phyloP scores from a whole-genome alignment of 73 alveolate genomes.

The Tetrahymena thermophila region DNA sequence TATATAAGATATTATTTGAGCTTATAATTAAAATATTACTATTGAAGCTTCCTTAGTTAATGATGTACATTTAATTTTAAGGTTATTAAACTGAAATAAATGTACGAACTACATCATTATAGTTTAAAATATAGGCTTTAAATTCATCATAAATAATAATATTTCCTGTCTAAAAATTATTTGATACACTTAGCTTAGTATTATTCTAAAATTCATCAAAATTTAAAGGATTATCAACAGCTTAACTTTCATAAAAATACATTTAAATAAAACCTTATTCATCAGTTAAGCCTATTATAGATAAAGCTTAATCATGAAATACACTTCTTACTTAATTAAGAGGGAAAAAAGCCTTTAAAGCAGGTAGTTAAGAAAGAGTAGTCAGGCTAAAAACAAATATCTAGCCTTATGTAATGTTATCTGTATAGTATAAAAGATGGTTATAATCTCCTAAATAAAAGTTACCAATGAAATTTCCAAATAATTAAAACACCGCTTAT shows the following conservation, averaged over 20 bases:
- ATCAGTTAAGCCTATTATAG: background rate
- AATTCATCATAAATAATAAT: background rate
- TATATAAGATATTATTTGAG: no score
- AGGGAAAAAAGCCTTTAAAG: background rate
- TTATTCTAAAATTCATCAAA: background rate
- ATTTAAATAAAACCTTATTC: background rate
- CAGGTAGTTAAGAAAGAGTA: background rate
- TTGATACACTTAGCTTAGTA: background rate
- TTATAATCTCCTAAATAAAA: background rate
- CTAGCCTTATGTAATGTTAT: background rate
- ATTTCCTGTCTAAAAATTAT: background rate
- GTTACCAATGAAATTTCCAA: background rate
- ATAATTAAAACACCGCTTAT: background rate
- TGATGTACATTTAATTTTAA: no score
- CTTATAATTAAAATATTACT: background rate
- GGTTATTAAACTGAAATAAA: background rate
- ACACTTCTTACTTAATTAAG: background rate
- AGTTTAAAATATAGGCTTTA: background rate
- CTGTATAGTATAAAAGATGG: background rate
- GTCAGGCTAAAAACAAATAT: background rate
- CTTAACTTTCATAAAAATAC: background rate
- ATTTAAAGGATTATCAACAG: background rate
- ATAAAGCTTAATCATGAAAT: background rate
- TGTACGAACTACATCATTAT: background rate
- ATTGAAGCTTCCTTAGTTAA: no score